Evolutionary conservation across 805 yeast species (phyloP).

Genomic region (Candida pseudoglaebosa): DNA sequence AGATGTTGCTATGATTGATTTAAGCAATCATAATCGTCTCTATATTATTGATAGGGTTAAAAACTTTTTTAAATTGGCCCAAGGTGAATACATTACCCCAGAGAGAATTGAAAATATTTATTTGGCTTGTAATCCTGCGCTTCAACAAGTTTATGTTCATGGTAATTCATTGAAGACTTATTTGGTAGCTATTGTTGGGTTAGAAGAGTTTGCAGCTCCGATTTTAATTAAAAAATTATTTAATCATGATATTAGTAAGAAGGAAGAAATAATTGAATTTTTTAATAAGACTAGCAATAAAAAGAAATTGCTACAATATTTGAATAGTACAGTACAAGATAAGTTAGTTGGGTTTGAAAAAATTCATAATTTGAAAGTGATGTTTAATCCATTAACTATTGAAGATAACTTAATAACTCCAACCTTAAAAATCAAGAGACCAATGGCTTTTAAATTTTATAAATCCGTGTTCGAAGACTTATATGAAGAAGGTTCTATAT

Average conservation of each 20-base stretch:
- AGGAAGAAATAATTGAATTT: slow-evolving; percentile 16
- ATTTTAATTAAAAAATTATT: slow-evolving; percentile 14
- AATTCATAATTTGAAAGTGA: slow-evolving; percentile 32
- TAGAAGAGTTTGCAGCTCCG: slow-evolving; percentile 16
- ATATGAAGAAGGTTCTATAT: slow-evolving; percentile 34
- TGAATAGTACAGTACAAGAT: slow-evolving; percentile 21
- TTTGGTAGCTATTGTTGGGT: slow-evolving; percentile 28
- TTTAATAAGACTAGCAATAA: slow-evolving; percentile 21
- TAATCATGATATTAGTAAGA: slow-evolving; percentile 9
- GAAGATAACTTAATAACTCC: slow-evolving; percentile 39
- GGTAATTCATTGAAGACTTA: slow-evolving; percentile 27
- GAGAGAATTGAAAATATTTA: slow-evolving; percentile 37
- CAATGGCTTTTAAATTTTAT: slow-evolving; percentile 28
- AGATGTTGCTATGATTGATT: slow-evolving; percentile 35
- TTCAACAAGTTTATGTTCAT: slow-evolving; percentile 28
- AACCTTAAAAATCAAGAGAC: slow-evolving; percentile 40
- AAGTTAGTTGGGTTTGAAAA: slow-evolving; percentile 34
- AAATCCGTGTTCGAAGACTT: slow-evolving; percentile 21
- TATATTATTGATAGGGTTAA: slow-evolving; percentile 48
- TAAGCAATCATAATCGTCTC: slow-evolving; percentile 22
- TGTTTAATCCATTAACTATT: slow-evolving; percentile 37
- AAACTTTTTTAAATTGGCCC: slow-evolving; percentile 42
- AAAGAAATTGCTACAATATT: slow-evolving; percentile 15
- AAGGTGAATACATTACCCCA: slow-evolving; percentile 40
- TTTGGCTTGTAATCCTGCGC: slow-evolving; percentile 23